phyloP scores from a whole-genome alignment of 1,284 basidiomycete genomes.

The Fomitopsis schrenkii region DNA sequence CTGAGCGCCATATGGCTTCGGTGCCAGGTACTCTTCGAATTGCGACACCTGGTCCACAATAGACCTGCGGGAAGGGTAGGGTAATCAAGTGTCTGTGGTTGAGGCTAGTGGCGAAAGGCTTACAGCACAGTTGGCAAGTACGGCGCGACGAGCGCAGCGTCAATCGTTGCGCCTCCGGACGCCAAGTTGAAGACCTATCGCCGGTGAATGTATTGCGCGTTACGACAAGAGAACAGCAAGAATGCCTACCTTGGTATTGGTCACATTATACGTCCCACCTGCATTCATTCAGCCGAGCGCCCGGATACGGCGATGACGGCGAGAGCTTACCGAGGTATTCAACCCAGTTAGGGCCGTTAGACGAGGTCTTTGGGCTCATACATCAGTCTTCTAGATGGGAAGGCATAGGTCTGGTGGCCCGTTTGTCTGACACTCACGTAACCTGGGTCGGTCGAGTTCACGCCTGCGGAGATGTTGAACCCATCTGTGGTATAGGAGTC shows the following conservation, averaged over 20 bases:
- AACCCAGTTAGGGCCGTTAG: conserved; percentile 65
- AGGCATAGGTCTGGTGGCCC: neutral
- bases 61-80: conserved; percentile 34
- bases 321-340: conserved; percentile 43
- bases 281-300: conserved; percentile 3
- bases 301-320: conserved; percentile 7
- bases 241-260: conserved; percentile 40
- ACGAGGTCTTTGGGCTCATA: conserved; percentile 38
- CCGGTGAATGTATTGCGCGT: neutral
- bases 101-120: conserved; percentile 12
- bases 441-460: conserved; percentile 49
- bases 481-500: conserved; percentile 52
- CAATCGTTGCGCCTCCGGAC: conserved; percentile 60
- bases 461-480: conserved; percentile 55
- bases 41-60: conserved; percentile 59
- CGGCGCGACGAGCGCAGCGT: conserved; percentile 53
- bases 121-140: conserved; percentile 53
- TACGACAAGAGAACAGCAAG: conserved; percentile 3
- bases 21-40: conserved; percentile 48
- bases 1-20: conserved; percentile 44
- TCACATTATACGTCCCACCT: conserved; percentile 51
- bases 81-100: neutral
- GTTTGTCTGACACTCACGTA: conserved; percentile 35
- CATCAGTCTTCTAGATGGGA: conserved; percentile 8
- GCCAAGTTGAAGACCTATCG: conserved; percentile 54